Percentiles rank a stretch among this genome's conserved stretches.
These are phyloP conservation scores for Aspergillus haitiensis DNA, from an alignment of 495 filamentous ascomycete genomes.

Conservation along the genomic window DNA sequence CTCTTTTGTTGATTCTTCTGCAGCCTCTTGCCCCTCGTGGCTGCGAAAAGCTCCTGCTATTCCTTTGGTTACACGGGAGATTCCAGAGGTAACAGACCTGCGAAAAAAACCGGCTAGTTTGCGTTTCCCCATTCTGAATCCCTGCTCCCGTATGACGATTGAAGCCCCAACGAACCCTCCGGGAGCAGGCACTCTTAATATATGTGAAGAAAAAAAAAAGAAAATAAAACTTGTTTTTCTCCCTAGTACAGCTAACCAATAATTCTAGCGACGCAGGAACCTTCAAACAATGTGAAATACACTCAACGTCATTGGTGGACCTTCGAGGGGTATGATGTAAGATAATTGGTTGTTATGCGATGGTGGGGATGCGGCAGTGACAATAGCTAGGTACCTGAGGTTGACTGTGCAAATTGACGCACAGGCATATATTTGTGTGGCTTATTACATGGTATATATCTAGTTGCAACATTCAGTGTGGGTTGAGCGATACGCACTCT, in stretches of 20 bases:
- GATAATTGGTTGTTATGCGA: constrained; percentile 18
- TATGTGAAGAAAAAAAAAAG: neutral
- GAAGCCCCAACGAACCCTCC: constrained; percentile 3
- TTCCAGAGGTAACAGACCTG: constrained; percentile 21
- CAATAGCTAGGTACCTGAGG: neutral
- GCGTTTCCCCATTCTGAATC: constrained; percentile 17
- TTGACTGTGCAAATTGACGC: constrained; percentile 14
- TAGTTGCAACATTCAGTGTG: neutral
- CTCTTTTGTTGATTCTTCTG: constrained; percentile 4
- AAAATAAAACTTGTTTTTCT: neutral
- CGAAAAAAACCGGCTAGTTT: constrained; percentile 20
- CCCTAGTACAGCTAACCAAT: constrained; percentile 11
- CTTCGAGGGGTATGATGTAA: constrained; percentile 13
- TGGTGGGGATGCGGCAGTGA: constrained; percentile 18
- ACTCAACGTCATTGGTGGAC: constrained; percentile 24
- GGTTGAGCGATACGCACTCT: neutral
- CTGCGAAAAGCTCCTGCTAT: constrained; percentile 22
- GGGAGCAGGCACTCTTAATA: constrained; percentile 5
- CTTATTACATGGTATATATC: constrained; percentile 13
- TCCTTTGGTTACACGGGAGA: constrained; percentile 22
- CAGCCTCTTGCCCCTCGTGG: constrained; percentile 17
- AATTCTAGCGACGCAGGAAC: constrained; percentile 22
- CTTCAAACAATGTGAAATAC: constrained; percentile 19
- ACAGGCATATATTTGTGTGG: constrained; percentile 3
- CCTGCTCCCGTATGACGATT: constrained; percentile 4